A percentile compares a stretch with the other conserved stretches of the same genome.
These are phyloP conservation scores for Vinca minor DNA, from an alignment of 257 asterid genomes.

Conservation along the genomic window DNA sequence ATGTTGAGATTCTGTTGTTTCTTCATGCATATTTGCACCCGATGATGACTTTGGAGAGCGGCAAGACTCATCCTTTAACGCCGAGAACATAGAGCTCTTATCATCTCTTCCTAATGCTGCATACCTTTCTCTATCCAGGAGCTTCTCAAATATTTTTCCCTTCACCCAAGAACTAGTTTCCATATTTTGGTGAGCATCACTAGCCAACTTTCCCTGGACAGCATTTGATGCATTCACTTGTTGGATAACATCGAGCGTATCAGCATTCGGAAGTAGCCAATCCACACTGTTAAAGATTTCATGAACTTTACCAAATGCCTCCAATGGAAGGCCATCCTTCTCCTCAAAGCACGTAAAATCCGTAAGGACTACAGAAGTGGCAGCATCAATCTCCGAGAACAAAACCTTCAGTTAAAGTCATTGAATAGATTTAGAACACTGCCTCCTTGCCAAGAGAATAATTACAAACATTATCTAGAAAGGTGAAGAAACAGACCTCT, in stretches of 20 bases:
- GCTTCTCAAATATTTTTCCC: slow-evolving; percentile 24
- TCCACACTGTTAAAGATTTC: slow-evolving; percentile 84
- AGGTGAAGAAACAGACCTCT: slow-evolving; percentile 43
- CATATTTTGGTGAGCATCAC: slow-evolving; percentile 24
- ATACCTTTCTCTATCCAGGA: slow-evolving; percentile 29
- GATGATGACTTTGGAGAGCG: slow-evolving; percentile 26
- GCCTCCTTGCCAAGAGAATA: slow-evolving; percentile 11
- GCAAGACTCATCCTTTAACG: slow-evolving; percentile 25
- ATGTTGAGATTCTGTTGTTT: slow-evolving; percentile 23
- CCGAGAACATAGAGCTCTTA: slow-evolving; percentile 23
- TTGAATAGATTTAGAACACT: slow-evolving; percentile 18
- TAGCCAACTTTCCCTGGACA: slow-evolving; percentile 29
- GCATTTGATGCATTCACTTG: slow-evolving; percentile 37
- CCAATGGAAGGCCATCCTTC: slow-evolving; percentile 93
- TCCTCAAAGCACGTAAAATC: slow-evolving; percentile 77
- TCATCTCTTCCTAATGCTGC: slow-evolving; percentile 28
- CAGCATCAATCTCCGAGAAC: slow-evolving; percentile 86
- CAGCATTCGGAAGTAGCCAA: slow-evolving; percentile 68
- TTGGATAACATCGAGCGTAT: slow-evolving; percentile 54
- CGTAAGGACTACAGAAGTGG: slow-evolving; percentile 46
- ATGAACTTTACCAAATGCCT: slow-evolving; percentile 86
- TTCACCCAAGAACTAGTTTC: slow-evolving; percentile 13
- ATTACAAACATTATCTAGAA: slow-evolving; percentile 10
- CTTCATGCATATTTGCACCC: slow-evolving; percentile 22
- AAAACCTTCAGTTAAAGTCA: slow-evolving; percentile 51